Evolutionary conservation across 139 green algal genomes (phyloP).

Genomic region (Tetradesmus obliquus): DNA sequence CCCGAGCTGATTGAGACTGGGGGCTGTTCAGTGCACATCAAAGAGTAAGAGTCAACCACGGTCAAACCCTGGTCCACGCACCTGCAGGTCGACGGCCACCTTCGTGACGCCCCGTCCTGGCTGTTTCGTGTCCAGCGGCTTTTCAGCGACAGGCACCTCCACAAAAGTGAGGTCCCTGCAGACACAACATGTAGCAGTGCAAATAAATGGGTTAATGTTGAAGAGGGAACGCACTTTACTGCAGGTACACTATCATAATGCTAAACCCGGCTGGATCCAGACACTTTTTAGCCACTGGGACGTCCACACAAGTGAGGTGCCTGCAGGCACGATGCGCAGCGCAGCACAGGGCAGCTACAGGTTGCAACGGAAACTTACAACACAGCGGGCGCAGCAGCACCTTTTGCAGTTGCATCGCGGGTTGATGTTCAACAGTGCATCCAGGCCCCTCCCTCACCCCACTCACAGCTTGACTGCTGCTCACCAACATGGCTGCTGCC

Average conservation of each 20-base stretch:
- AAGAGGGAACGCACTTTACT: too few relatives aligned
- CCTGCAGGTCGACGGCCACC: not conserved
- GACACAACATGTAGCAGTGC: too few relatives aligned
- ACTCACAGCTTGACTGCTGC: too few relatives aligned
- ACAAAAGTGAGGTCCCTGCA: conserved; percentile 2
- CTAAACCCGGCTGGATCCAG: not conserved
- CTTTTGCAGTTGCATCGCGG: too few relatives aligned
- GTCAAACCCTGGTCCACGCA: not conserved
- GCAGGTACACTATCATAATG: too few relatives aligned
- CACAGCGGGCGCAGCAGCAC: not conserved
- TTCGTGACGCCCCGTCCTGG: not conserved
- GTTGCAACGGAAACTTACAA: not conserved
- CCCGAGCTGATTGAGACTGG: too few relatives aligned
- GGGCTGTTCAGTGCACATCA: too few relatives aligned
- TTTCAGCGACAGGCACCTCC: not conserved
- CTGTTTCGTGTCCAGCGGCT: not conserved
- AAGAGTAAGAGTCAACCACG: too few relatives aligned
- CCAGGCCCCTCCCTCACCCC: too few relatives aligned
- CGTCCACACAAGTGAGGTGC: not conserved
- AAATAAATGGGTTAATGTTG: too few relatives aligned
- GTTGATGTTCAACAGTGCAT: too few relatives aligned
- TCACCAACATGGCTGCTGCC: too few relatives aligned
- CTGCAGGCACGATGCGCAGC: not conserved
- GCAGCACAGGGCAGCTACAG: not conserved
- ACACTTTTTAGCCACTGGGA: not conserved